A percentile compares a stretch with the other conserved stretches of the same genome.
Evolutionary conservation across 163 green algal genomes (phyloP).

Genomic region (Chlamydomonas reinhardtii): DNA sequence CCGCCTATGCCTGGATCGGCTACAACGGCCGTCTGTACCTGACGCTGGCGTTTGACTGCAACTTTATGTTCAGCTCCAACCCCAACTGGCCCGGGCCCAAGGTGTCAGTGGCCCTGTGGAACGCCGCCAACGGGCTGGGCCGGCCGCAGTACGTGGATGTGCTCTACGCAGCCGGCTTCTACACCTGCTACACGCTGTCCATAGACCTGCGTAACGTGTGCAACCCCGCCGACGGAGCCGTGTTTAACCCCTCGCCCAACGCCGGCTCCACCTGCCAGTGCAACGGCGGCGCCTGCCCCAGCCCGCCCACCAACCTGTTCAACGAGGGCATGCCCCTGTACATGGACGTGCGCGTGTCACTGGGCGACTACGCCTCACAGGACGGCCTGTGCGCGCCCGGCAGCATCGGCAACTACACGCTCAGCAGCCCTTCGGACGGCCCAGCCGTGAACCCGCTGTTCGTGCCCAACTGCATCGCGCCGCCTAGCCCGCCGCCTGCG

Average conservation of each 20-base stretch:
- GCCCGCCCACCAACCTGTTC: conserved; percentile 41
- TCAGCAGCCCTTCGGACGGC: background rate
- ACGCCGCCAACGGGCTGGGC: background rate
- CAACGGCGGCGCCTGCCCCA: background rate
- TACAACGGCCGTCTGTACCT: conserved; percentile 53
- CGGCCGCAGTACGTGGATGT: conserved; percentile 54
- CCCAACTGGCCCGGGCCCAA: background rate
- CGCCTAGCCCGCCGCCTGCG: background rate
- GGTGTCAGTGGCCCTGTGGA: conserved; percentile 25
- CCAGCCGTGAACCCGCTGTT: background rate
- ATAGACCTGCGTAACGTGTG: conserved; percentile 53
- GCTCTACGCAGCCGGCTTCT: conserved; percentile 46
- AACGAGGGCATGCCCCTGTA: conserved; percentile 9
- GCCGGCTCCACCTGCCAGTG: conserved; percentile 4
- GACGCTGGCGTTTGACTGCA: conserved; percentile 53
- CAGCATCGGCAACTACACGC: conserved; percentile 10
- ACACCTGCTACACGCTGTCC: conserved; percentile 59
- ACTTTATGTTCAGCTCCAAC: conserved; percentile 47
- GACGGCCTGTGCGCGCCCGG: background rate
- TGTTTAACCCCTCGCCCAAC: conserved; percentile 59
- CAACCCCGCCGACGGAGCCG: conserved; percentile 30
- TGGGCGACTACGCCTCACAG: background rate
- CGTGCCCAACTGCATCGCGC: conserved; percentile 16
- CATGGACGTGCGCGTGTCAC: conserved; percentile 30
- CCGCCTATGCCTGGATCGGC: conserved; percentile 48